These are phyloP conservation scores for Anisodus acutangulus DNA, from an alignment of 257 asterid genomes.

Conservation along the genomic window DNA sequence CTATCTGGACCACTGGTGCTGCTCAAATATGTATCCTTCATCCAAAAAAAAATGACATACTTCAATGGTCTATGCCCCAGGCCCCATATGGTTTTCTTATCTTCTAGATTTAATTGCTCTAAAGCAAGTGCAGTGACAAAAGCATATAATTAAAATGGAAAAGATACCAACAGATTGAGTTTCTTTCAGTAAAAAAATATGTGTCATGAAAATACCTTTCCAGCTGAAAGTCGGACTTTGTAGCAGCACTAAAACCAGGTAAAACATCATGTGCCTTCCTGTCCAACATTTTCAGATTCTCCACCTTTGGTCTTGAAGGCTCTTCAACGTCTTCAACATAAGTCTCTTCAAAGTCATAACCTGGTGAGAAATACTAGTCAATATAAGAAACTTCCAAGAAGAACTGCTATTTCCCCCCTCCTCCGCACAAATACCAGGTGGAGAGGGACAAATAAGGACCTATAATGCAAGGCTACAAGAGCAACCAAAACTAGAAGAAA, in stretches of 20 bases:
- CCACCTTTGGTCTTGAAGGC: slow-evolving; percentile 59
- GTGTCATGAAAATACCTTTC: slow-evolving; percentile 59
- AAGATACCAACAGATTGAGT: not conserved
- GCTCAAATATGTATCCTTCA: not conserved
- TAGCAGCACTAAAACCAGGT: slow-evolving; percentile 77
- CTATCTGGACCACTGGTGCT: not conserved
- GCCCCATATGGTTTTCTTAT: not conserved
- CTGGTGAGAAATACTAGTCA: slow-evolving; percentile 48
- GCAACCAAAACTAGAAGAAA: not conserved
- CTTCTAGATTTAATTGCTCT: not conserved
- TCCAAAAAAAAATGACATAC: not conserved
- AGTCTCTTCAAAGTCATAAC: slow-evolving; percentile 73
- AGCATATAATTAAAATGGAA: not conserved
- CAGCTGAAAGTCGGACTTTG: slow-evolving; percentile 59
- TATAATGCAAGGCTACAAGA: not conserved
- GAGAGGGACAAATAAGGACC: not conserved
- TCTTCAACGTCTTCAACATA: slow-evolving; percentile 88
- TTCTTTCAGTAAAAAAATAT: not conserved
- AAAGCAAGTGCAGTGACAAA: not conserved
- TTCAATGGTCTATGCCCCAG: not conserved
- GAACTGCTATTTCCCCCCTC: not conserved
- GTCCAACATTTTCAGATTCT: slow-evolving; percentile 61
- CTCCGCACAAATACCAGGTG: not conserved
- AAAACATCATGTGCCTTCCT: slow-evolving; percentile 62
- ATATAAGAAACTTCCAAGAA: slow-evolving; percentile 24